Evolutionary conservation across 345 rosid genomes (phyloP), one percentile per base, ranked within the genome.

Genomic region (Excoecaria cochinchinensis): DNA sequence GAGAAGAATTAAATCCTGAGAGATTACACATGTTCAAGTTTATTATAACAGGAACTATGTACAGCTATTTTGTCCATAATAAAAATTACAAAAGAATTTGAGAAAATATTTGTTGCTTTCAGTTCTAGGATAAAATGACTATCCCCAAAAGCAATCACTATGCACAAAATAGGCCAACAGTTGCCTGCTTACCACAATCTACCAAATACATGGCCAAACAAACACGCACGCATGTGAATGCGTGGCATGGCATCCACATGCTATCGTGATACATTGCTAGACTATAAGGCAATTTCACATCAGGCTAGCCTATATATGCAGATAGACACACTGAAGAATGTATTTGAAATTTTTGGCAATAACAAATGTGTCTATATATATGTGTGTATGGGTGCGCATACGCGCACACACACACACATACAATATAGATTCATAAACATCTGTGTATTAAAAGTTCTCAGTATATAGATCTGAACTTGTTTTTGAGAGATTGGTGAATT

Each of bases 1-100:
- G 68, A 81, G 83, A 67, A 81, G 80, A 69, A 48, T 56, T 69
- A 81, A 81, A 73, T 60, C 83, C 83, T 81, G 78, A 42, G 64
- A 64, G 55, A 69, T 50, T 17, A 46, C 36, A 64, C 5, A 73
- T 19, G 50, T 52, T 70, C 47, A 51, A 67, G 13, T 62, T 66
- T 21, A 50, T 7, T 42, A 31, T 57, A 56, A 42, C 12, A 67
- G 77, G 21, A 66, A 56, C 13, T 12, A 12, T 24, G 44, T 6
- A 65, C 9, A 63, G 47, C 36, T 44, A 67, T 44, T 40, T 17
- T 51, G 22, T 50, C 42, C 39, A 70, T 22, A 22, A 63, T 52
- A 53, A 22, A 62, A 19, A 55, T 16, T 16, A 57, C 24, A 21
- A 1, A 51, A 24, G 36, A 5, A 52, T 17, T 76, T 44, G 10